Conservation (phyloP, 208 protist genomes). For the Naegleria lovaniensis region DNA sequence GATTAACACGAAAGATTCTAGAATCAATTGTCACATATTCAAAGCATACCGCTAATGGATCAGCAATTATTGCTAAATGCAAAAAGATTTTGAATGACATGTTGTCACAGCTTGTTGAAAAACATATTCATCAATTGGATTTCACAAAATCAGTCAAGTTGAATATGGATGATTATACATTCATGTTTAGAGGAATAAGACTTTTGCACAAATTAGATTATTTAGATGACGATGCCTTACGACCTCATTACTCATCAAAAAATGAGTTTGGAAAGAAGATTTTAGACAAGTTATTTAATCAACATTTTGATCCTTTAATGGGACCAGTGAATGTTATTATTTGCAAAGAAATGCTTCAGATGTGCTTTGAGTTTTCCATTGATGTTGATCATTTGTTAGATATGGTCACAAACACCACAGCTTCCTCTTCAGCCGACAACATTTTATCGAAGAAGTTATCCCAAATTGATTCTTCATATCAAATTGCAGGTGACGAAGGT, state of each 20-base stretch:
- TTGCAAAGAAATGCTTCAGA: conserved; percentile 10
- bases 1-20: neutral
- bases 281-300: neutral
- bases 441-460: neutral
- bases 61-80: neutral
- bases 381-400: neutral
- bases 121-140: neutral
- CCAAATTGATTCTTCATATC: neutral
- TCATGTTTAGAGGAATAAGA: conserved; percentile 15
- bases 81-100: neutral
- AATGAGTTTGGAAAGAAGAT: neutral
- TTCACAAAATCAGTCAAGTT: neutral
- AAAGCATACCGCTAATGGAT: neutral
- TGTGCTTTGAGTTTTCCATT: conserved; percentile 30
- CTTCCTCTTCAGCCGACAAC: neutral
- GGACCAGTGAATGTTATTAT: conserved; percentile 18
- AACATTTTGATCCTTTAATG: neutral
- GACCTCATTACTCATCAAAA: neutral
- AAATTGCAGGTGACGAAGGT: neutral
- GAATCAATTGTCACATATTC: neutral
- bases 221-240: neutral
- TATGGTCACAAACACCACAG: neutral
- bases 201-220: neutral
- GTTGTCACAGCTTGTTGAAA: neutral
- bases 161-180: conserved; percentile 13